These are phyloP conservation scores for Neonectria faginata DNA, from an alignment of 2,329 filamentous ascomycete species.

Conservation along the genomic window DNA sequence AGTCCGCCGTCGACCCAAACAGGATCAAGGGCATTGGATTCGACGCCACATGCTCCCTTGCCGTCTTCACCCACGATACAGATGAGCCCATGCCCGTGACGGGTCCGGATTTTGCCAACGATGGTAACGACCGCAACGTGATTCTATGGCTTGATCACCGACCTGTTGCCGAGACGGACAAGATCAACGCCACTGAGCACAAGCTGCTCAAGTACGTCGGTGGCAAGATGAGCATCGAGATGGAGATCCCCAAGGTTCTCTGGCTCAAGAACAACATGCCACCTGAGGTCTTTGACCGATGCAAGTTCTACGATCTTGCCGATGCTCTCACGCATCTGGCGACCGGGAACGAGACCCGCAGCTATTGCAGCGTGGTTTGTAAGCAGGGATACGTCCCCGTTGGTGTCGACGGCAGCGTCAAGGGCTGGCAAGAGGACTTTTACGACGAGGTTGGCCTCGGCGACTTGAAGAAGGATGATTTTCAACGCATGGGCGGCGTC, in stretches of 20 bases:
- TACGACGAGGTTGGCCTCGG: conserved; percentile 86
- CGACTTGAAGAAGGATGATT: conserved; percentile 86
- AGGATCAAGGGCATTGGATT: conserved; percentile 93
- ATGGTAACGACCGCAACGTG: conserved; percentile 90
- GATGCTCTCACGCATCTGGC: conserved; percentile 95
- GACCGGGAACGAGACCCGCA: conserved; percentile 89
- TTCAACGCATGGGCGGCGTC: conserved; percentile 93
- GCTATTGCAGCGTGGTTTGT: conserved; percentile 95
- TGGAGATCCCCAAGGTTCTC: conserved; percentile 98
- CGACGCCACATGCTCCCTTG: conserved; percentile 97
- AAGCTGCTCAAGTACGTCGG: conserved; percentile 96
- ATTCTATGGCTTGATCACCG: conserved; percentile 98
- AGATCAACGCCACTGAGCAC: conserved; percentile 93
- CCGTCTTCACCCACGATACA: conserved; percentile 89
- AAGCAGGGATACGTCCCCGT: conserved; percentile 97
- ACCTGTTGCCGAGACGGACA: conserved; percentile 87
- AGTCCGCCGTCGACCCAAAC: conserved; percentile 81
- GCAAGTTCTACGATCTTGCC: conserved; percentile 96
- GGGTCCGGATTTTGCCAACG: conserved; percentile 80
- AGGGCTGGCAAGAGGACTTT: conserved; percentile 98
- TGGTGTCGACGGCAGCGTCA: conserved; percentile 96
- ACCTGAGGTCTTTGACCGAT: conserved; percentile 85
- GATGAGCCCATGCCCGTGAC: conserved; percentile 94
- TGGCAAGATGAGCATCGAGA: conserved; percentile 98
- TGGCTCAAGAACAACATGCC: conserved; percentile 99